These are phyloP conservation scores for Botryosphaeria dothidea DNA, from an alignment of 2,329 filamentous ascomycete genomes.

Conservation along the genomic window DNA sequence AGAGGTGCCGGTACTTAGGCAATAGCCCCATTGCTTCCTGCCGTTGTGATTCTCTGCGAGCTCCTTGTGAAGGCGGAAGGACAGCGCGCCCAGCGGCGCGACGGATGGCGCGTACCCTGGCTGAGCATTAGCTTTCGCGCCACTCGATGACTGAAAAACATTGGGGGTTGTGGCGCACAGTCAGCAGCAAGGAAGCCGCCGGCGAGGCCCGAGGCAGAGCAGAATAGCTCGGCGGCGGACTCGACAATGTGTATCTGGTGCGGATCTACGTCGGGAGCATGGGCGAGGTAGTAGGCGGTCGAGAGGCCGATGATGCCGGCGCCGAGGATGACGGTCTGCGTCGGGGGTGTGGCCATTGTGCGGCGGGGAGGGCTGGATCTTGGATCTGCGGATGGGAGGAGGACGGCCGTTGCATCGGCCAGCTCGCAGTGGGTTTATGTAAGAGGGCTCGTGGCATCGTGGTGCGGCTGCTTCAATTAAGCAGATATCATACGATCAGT, in stretches of 20 bases:
- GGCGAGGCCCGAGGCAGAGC: conserved; percentile 72
- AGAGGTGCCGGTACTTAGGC: conserved; percentile 56
- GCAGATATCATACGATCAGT: conserved; percentile 19
- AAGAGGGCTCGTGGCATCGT: conserved; percentile 4
- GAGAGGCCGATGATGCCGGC: conserved; percentile 48
- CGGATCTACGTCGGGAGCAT: conserved; percentile 37
- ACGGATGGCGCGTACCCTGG: conserved; percentile 59
- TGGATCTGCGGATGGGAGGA: not conserved
- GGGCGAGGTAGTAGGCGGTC: conserved; percentile 65
- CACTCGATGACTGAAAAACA: not conserved
- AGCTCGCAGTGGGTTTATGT: conserved; percentile 6
- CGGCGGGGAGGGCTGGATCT: not conserved
- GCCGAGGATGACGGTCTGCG: conserved; percentile 42
- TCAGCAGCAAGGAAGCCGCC: conserved; percentile 74
- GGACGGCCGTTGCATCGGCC: not conserved
- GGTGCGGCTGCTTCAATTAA: conserved; percentile 9
- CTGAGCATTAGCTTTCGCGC: conserved; percentile 11
- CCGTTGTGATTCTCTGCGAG: conserved; percentile 62
- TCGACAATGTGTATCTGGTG: conserved; percentile 60
- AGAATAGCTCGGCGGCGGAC: conserved; percentile 62
- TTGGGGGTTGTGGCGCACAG: conserved; percentile 46
- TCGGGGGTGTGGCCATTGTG: not conserved
- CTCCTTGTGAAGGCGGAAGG: conserved; percentile 67
- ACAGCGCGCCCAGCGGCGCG: conserved; percentile 63
- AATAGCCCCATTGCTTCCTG: conserved; percentile 59